phyloP scores from a whole-genome alignment of 805 yeast species.

The Geotrichum ghanense region DNA sequence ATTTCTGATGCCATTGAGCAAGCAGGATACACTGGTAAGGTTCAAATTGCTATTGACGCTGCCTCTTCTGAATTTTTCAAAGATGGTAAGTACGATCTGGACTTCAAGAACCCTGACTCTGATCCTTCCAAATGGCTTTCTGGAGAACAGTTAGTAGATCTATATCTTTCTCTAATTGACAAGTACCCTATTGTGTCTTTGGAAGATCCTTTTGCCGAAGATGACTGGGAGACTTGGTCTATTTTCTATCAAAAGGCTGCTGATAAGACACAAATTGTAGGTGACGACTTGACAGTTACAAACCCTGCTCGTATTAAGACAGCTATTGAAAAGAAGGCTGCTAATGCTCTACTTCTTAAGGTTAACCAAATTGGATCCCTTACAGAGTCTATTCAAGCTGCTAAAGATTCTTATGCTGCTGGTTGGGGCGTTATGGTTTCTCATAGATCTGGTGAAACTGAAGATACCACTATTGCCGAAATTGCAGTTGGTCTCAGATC shows the following conservation, averaged over 20 bases:
- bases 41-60: slow-evolving; percentile 87
- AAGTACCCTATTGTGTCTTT: slow-evolving; percentile 96
- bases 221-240: slow-evolving; percentile 98
- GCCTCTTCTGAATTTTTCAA: slow-evolving; percentile 97
- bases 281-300: slow-evolving; percentile 97
- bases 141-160: slow-evolving; percentile 75
- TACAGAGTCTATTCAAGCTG: slow-evolving; percentile 94
- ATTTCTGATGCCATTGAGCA: slow-evolving; percentile 77
- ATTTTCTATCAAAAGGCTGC: slow-evolving; percentile 52
- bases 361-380: slow-evolving; percentile 98
- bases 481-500: slow-evolving; percentile 94
- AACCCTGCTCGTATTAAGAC: slow-evolving; percentile 90
- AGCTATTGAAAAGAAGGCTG: slow-evolving; percentile 94
- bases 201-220: slow-evolving; percentile 99
- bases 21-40: slow-evolving; percentile 93
- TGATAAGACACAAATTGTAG: slow-evolving; percentile 76
- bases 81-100: slow-evolving; percentile 95
- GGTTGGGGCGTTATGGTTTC: slow-evolving; percentile 99
- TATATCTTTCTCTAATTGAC: slow-evolving; percentile 68
- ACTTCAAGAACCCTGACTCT: slow-evolving; percentile 94
- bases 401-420: slow-evolving; percentile 87
- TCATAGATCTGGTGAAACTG: slow-evolving; percentile 99
- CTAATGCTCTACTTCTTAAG: slow-evolving; percentile 89
- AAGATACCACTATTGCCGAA: slow-evolving; percentile 97
- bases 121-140: slow-evolving; percentile 85